Percentiles rank a stretch among this genome's conserved stretches.
These are phyloP conservation scores for Paramecium octaurelia DNA, from an alignment of 73 alveolate species.

Conservation along the genomic window DNA sequence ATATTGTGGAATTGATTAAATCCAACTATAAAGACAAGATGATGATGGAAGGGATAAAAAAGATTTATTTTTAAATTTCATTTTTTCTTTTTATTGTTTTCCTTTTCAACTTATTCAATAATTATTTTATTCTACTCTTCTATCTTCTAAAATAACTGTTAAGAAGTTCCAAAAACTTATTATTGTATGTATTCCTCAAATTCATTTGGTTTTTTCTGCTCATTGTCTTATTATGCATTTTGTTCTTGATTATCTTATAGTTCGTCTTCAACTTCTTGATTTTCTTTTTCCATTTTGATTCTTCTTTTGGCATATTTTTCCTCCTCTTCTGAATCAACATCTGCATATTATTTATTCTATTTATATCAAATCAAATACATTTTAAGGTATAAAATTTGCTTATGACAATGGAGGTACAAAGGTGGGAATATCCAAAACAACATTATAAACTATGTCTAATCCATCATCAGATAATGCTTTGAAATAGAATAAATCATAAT, in stretches of 20 bases:
- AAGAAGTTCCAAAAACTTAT: conserved; percentile 24
- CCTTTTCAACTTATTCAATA: neutral
- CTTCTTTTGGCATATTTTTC: conserved; percentile 16
- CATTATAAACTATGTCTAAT: neutral
- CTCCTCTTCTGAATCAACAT: conserved; percentile 34
- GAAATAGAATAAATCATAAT: neutral
- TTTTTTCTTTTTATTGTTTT: neutral
- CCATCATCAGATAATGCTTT: conserved; percentile 32
- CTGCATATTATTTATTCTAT: neutral
- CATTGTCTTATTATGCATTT: neutral
- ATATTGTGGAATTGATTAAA: too few relatives aligned
- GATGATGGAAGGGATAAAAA: neutral
- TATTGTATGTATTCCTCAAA: neutral
- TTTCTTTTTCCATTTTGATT: neutral
- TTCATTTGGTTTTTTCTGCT: neutral
- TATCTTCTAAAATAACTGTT: neutral
- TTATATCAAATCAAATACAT: neutral
- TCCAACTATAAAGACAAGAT: neutral
- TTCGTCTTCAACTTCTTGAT: neutral
- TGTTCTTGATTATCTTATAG: neutral
- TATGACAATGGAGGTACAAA: neutral
- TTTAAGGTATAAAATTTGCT: conserved; percentile 21
- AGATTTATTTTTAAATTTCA: neutral
- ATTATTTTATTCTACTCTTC: neutral
- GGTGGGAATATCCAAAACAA: conserved; percentile 10